Evolutionary conservation across 2,329 filamentous ascomycete genomes (phyloP).

Genomic region (Alternaria incomplexa): DNA sequence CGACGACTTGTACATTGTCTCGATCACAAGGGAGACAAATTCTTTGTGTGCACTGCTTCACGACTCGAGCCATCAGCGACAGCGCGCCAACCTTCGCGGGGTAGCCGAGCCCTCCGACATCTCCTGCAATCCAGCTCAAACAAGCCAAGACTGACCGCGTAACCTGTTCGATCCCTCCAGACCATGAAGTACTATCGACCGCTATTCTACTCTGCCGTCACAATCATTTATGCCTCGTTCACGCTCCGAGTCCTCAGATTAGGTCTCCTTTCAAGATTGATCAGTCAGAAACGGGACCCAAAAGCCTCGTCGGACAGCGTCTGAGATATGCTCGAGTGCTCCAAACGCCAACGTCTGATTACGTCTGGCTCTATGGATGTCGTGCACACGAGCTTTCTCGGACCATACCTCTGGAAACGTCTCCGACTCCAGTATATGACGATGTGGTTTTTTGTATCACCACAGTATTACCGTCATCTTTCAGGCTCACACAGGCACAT

Average conservation of each 20-base stretch:
- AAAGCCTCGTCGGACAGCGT: neutral
- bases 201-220: constrained; percentile 20
- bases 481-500: too few species aligned
- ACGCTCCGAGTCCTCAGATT: constrained; percentile 23
- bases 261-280: constrained; percentile 13
- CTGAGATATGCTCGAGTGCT: neutral
- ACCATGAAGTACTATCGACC: constrained; percentile 25
- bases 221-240: constrained; percentile 24
- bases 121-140: neutral
- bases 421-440: too few species aligned
- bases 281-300: constrained; percentile 4
- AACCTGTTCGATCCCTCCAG: too few species aligned
- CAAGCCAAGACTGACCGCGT: neutral
- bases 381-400: neutral
- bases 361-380: neutral
- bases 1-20: neutral
- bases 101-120: constrained; percentile 1
- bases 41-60: neutral
- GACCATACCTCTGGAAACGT: too few species aligned
- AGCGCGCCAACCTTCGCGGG: constrained; percentile 1
- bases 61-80: neutral
- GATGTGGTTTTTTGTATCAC: too few species aligned
- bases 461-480: too few species aligned
- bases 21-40: neutral
- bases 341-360: too few species aligned